phyloP scores from a whole-genome alignment of 192 early-diverging fungal species.

The Rhizoclosmatium sp. region DNA sequence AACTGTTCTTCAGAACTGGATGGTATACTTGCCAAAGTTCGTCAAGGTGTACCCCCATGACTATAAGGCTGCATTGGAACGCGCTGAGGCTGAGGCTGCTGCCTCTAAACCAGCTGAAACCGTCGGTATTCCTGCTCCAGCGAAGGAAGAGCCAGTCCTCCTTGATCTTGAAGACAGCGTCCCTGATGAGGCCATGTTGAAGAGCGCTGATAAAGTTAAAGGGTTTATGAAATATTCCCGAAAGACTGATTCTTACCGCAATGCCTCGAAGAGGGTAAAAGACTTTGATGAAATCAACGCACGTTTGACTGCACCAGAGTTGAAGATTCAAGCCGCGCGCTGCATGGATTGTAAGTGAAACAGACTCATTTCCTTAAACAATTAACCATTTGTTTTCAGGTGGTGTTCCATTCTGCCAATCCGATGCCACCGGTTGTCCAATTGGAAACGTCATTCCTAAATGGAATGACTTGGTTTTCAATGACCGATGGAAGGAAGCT shows the following conservation, averaged over 20 bases:
- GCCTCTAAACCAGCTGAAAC: conserved; percentile 44
- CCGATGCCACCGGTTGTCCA: conserved; percentile 91
- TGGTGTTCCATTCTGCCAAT: conserved; percentile 98
- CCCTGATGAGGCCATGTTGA: conserved; percentile 77
- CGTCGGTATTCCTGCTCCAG: conserved; percentile 34
- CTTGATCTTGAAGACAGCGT: conserved; percentile 92
- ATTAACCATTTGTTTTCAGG: conserved; percentile 42
- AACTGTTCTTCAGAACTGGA: conserved; percentile 74
- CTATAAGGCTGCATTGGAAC: conserved; percentile 83
- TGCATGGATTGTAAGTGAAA: conserved; percentile 81
- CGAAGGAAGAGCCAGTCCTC: conserved; percentile 67
- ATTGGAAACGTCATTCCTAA: conserved; percentile 99
- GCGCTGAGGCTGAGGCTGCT: conserved; percentile 49
- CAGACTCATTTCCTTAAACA: neutral
- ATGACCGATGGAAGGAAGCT: conserved; percentile 95
- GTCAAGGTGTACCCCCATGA: conserved; percentile 95
- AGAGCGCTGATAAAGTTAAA: conserved; percentile 90
- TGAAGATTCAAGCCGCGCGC: conserved; percentile 92
- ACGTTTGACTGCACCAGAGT: conserved; percentile 80
- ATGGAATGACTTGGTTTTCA: conserved; percentile 98
- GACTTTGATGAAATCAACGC: conserved; percentile 97
- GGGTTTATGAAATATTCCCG: conserved; percentile 97
- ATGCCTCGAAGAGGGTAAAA: conserved; percentile 75
- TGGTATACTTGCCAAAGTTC: conserved; percentile 75
- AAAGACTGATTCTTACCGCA: conserved; percentile 87